These are phyloP conservation scores for Russula emetica DNA, from an alignment of 768 basidiomycete species.

Conservation along the genomic window DNA sequence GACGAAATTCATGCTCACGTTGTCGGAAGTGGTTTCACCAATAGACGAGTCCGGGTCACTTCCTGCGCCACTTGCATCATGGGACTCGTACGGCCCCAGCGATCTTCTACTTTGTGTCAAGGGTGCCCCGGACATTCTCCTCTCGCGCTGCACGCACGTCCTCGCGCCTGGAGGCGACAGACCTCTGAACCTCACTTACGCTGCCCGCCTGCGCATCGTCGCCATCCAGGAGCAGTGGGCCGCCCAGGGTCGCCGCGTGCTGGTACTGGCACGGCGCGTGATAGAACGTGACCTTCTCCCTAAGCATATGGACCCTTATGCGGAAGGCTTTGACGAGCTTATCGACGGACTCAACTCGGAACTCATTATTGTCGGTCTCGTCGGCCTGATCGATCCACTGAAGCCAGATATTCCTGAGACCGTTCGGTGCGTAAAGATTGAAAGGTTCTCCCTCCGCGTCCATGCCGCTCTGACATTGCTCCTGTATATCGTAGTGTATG, in stretches of 20 bases:
- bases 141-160: slow-evolving; percentile 41
- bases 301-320: slow-evolving; percentile 32
- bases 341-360: slow-evolving; percentile 42
- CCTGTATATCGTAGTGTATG: slow-evolving; percentile 34
- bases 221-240: slow-evolving; percentile 48
- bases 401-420: slow-evolving; percentile 51
- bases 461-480: background rate
- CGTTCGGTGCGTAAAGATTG: slow-evolving; percentile 30
- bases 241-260: slow-evolving; percentile 54
- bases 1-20: slow-evolving; percentile 54
- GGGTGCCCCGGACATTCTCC: slow-evolving; percentile 52
- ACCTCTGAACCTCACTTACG: slow-evolving; percentile 34
- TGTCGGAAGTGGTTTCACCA: slow-evolving; percentile 31
- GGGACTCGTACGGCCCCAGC: slow-evolving; percentile 31
- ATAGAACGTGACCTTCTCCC: slow-evolving; percentile 36
- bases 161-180: slow-evolving; percentile 38
- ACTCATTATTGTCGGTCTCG: slow-evolving; percentile 52
- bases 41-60: background rate
- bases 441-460: background rate
- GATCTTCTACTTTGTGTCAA: slow-evolving; percentile 41
- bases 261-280: slow-evolving; percentile 49
- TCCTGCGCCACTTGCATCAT: slow-evolving; percentile 31
- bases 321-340: slow-evolving; percentile 42
- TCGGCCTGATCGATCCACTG: slow-evolving; percentile 60
- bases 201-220: slow-evolving; percentile 33